A percentile compares a stretch with the other conserved stretches of the same genome.
Evolutionary conservation across 2,329 filamentous ascomycete species (phyloP).

Genomic region (Fusarium gaditjirri): DNA sequence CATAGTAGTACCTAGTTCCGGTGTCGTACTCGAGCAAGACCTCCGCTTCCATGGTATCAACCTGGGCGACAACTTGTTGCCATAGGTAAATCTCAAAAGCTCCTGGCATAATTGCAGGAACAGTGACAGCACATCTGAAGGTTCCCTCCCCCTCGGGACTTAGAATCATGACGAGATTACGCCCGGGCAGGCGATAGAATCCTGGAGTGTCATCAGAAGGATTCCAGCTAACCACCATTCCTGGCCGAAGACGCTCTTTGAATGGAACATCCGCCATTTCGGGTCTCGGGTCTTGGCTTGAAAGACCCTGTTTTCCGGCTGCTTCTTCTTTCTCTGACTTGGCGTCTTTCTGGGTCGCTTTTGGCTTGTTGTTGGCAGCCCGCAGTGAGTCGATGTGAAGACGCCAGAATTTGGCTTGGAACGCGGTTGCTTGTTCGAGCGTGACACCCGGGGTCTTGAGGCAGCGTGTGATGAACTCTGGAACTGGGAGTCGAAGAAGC

Average conservation of each 20-base stretch:
- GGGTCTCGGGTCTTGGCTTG: conserved; percentile 47
- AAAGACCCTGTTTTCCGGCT: conserved; percentile 11
- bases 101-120: conserved; percentile 48
- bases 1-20: conserved; percentile 56
- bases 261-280: conserved; percentile 47
- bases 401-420: conserved; percentile 56
- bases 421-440: conserved; percentile 53
- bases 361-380: conserved; percentile 6
- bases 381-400: conserved; percentile 54
- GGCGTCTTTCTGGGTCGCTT: background rate
- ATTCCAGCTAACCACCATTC: conserved; percentile 54
- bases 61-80: conserved; percentile 50
- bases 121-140: conserved; percentile 53
- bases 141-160: conserved; percentile 38
- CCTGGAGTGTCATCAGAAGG: conserved; percentile 27
- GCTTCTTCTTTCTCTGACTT: background rate
- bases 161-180: conserved; percentile 50
- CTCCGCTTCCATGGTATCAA: conserved; percentile 53
- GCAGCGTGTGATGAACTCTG: conserved; percentile 55
- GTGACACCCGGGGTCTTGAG: conserved; percentile 51
- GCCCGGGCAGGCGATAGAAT: conserved; percentile 23
- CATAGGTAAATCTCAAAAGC: conserved; percentile 55
- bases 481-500: conserved; percentile 52
- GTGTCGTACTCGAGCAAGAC: conserved; percentile 57
- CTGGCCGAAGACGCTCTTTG: conserved; percentile 53